A percentile compares a stretch with the other conserved stretches of the same genome.
phyloP scores from a whole-genome alignment of 1,139 yeast species.

The Meyerozyma carpophila region DNA sequence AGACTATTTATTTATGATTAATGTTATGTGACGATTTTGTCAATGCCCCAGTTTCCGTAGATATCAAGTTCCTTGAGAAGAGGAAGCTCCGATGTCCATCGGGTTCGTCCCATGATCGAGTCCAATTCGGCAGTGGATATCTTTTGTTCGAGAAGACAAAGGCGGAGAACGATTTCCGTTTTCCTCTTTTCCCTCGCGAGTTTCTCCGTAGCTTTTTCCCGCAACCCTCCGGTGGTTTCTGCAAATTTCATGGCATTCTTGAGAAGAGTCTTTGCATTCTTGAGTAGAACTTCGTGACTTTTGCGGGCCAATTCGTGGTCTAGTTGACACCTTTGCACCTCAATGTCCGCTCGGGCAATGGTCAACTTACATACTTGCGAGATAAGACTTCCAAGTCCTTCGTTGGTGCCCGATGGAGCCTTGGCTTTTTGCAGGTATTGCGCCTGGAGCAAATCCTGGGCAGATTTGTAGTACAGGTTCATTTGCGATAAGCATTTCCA shows the following conservation, averaged over 20 bases:
- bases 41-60: constrained; percentile 20
- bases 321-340: constrained; percentile 42
- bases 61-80: constrained; percentile 22
- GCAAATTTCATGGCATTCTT: constrained; percentile 46
- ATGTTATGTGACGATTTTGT: constrained; percentile 1
- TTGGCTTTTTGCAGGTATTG: constrained; percentile 15
- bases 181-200: constrained; percentile 35
- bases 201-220: constrained; percentile 44
- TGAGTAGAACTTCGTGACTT: constrained; percentile 23
- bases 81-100: constrained; percentile 29
- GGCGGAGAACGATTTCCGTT: constrained; percentile 40
- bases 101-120: constrained; percentile 26
- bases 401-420: constrained; percentile 14
- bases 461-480: constrained; percentile 30
- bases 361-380: constrained; percentile 38
- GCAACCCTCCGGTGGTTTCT: constrained; percentile 43
- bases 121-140: constrained; percentile 30
- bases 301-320: constrained; percentile 24
- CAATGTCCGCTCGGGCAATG: constrained; percentile 50
- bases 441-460: constrained; percentile 28
- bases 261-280: constrained; percentile 37
- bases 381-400: constrained; percentile 31
- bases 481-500: constrained; percentile 41
- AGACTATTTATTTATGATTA: not conserved
- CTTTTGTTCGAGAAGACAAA: constrained; percentile 43